Base-by-base conservation (phyloP, 169 alveolate species). In the Plasmodium yoelii region DNA sequence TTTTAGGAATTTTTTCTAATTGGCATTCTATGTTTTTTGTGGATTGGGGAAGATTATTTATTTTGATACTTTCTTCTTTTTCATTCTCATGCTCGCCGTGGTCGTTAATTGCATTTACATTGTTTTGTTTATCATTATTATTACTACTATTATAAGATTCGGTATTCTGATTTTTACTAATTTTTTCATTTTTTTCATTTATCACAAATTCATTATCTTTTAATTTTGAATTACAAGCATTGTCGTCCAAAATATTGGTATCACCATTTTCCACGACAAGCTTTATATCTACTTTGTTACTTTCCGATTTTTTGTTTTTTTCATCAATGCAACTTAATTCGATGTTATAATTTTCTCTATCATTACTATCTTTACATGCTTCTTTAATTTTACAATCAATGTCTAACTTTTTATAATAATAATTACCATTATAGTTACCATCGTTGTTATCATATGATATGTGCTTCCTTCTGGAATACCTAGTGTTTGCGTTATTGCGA, bases 401-500 rank as follows among this genome's bases (percentile, higher is more conserved):
- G 28, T 8, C 26, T n/a, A 15, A 8, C 1, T 57, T 57, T n/a
- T 19, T 19, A 13, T 18, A 18, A 57, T 19, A n/a, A 57, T 19
- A n/a, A 26, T 39, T n/a, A 0, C 28, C n/a, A 24, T 24, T 46
- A 26, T 53, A 51, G 42, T 9, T 26, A 10, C 42, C 80, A 15
- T 13, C 47, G 56, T 67, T 67, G 7, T 44, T 69, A 69, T 47
- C 22, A 26, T 47, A 49, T 12, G 64, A 5, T 28, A 10, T 13
- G 12, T 46, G 18, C 4, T 49, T 18, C 24, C 51, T 69, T 28
- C 51, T 69, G 47, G 19, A 19, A 69, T 47, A 22, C 42, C 51
- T 65, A 2, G 57, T 55, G 18, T 24, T 34, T 44, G n/a, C 39
- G 55, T 65, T 65, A 65, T 55, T 49, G 63, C 65, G 10, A 19